Evolutionary conservation across 345 rosid genomes (phyloP), one percentile per base, ranked within the genome.

Genomic region (Eucalyptus grandis): DNA sequence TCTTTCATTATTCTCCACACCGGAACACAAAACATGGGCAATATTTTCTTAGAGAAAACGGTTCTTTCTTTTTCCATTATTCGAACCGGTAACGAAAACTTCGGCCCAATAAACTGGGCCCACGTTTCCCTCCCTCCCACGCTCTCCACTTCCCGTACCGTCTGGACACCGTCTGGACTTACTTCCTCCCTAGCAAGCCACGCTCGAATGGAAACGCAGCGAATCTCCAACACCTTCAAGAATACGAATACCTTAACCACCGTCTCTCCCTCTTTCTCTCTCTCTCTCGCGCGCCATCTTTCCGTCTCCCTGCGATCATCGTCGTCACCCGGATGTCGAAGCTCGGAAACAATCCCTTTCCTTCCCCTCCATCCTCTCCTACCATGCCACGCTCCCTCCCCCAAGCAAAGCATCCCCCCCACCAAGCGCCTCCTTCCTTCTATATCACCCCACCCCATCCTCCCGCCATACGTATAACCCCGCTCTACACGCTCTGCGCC

Each of bases 291-390:
- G 47, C 47, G 47, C 85, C 85, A 77, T 77, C 47, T 77, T 77
- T 37, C 47, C 85, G 47, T 77, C 69, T 43, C 80, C 15, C 87
- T 60, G 44, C 8, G 72, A 19, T 88, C 88, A 31, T 31, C 90
- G 15, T 53, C 87, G 24, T 53, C 87, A 44, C 49, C 86, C n/a
- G 86, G 86, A 83, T 89, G 54, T 60, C 31, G 86, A 49, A 80
- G 92, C 65, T 86, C 88, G 31, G 77, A 93, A 94, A 93, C 95
- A 91, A 95, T 96, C 95, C 99, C 93, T 95, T 96, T 87, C 96
- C 97, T 89, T 94, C 87, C 88, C 85, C 92, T 87, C 87, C 90
- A 91, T 87, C 77, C 89, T 95, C 94, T 92, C 91, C 90, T 21
- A 53, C 58, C 91, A 89, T 90, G 94, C 90, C 92, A 86, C 82